Conservation (phyloP, 805 yeast genomes). For the Starmerella gropengiesseri region DNA sequence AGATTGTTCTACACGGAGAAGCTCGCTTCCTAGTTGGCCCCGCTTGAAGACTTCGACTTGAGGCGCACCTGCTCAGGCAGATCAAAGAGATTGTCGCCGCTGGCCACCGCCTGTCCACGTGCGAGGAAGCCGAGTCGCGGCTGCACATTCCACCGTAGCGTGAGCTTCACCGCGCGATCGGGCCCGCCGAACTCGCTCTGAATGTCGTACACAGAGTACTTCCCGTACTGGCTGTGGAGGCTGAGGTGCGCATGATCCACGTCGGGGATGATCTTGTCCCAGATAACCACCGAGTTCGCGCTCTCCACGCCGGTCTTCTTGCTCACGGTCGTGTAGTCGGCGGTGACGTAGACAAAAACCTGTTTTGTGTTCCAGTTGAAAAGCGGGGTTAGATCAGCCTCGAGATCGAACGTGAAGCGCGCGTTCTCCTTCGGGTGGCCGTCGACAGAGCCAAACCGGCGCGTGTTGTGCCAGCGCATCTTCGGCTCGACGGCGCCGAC, state of each 20-base stretch:
- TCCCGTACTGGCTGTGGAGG: constrained; percentile 46
- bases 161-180: constrained; percentile 52
- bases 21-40: no score
- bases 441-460: constrained; percentile 54
- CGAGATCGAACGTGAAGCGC: constrained; percentile 59
- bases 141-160: constrained; percentile 82
- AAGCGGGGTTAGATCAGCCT: constrained; percentile 58
- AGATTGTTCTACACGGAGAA: no score
- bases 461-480: constrained; percentile 26
- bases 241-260: constrained; percentile 49
- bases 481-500: constrained; percentile 18
- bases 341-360: constrained; percentile 81
- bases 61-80: no score
- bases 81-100: no score
- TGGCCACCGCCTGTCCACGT: constrained; percentile 44
- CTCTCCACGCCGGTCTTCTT: constrained; percentile 21
- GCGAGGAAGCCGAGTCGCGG: constrained; percentile 77
- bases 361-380: constrained; percentile 98
- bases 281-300: constrained; percentile 61
- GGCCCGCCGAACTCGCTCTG: constrained; percentile 40
- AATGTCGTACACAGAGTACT: constrained; percentile 82
- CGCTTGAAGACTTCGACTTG: no score
- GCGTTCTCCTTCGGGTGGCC: constrained; percentile 69
- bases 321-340: constrained; percentile 55
- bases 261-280: constrained; percentile 72